A percentile compares a stretch with the other conserved stretches of the same genome.
Evolutionary conservation across 108 stramenopile genomes (phyloP).

Genomic region (Skeletonema potamos): DNA sequence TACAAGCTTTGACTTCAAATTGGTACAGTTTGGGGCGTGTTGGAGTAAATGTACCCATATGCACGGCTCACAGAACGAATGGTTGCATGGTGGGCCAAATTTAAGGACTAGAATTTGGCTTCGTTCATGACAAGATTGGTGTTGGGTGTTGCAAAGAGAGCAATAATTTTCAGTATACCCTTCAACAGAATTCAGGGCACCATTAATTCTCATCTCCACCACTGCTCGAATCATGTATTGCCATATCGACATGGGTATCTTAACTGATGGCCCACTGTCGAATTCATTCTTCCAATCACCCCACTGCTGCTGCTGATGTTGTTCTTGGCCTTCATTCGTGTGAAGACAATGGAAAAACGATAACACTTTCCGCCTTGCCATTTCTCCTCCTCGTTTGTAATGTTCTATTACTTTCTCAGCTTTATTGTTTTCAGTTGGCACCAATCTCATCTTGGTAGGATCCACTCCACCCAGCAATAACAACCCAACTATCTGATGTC

Average conservation of each 20-base stretch:
- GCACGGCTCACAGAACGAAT: conserved; percentile 63
- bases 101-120: neutral
- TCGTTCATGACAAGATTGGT: neutral
- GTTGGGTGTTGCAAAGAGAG: neutral
- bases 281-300: neutral
- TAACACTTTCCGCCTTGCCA: conserved; percentile 37
- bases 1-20: conserved; percentile 44
- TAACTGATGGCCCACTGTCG: neutral
- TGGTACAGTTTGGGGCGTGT: conserved; percentile 35
- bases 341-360: conserved; percentile 53
- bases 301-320: neutral
- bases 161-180: neutral
- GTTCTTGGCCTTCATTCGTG: neutral
- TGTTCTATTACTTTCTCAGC: conserved; percentile 1
- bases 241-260: conserved; percentile 59
- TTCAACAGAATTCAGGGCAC: conserved; percentile 1
- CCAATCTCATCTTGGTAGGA: conserved; percentile 48
- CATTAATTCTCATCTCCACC: conserved; percentile 63
- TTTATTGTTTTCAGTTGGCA: neutral
- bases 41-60: conserved; percentile 65
- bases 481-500: conserved; percentile 58
- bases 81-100: conserved; percentile 52
- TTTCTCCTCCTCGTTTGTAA: neutral
- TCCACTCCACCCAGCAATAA: conserved; percentile 67
- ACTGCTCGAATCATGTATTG: conserved; percentile 64